phyloP scores from a whole-genome alignment of 2,329 filamentous ascomycete species.

The Eutypella sp. region DNA sequence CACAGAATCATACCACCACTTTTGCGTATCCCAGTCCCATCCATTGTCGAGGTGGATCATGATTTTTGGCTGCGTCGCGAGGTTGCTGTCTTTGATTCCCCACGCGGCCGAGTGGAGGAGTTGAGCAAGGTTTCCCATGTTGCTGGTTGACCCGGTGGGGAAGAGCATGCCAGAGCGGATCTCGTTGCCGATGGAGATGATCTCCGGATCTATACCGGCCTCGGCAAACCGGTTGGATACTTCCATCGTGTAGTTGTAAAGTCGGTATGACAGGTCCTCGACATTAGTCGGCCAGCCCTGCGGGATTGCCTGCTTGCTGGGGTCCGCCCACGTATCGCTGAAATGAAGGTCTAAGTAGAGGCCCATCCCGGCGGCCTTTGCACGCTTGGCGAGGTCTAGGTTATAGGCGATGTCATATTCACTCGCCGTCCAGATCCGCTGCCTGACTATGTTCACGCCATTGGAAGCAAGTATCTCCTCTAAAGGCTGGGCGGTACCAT shows the following conservation, averaged over 20 bases:
- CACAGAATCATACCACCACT: slow-evolving; percentile 60
- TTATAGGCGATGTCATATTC: slow-evolving; percentile 68
- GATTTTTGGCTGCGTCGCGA: slow-evolving; percentile 57
- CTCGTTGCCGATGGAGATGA: slow-evolving; percentile 71
- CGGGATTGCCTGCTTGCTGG: slow-evolving; percentile 56
- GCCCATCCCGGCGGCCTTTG: slow-evolving; percentile 55
- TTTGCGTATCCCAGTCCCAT: slow-evolving; percentile 64
- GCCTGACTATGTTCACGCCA: slow-evolving; percentile 66
- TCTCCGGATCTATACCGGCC: slow-evolving; percentile 49
- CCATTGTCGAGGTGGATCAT: slow-evolving; percentile 73
- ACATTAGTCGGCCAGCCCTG: slow-evolving; percentile 59
- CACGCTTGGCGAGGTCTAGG: slow-evolving; percentile 59
- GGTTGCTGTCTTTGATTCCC: slow-evolving; percentile 58
- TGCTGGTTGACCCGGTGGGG: slow-evolving; percentile 53
- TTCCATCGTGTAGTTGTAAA: slow-evolving; percentile 65
- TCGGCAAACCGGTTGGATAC: slow-evolving; percentile 57
- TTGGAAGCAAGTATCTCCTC: slow-evolving; percentile 57
- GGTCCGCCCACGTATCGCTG: slow-evolving; percentile 69
- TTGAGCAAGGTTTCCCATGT: slow-evolving; percentile 55
- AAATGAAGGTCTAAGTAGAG: slow-evolving; percentile 62
- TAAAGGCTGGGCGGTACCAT: slow-evolving; percentile 48
- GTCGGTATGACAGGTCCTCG: slow-evolving; percentile 51
- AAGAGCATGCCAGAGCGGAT: slow-evolving; percentile 64
- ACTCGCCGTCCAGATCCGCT: slow-evolving; percentile 63
- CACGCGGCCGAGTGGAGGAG: slow-evolving; percentile 60